Evolutionary conservation across 352 stramenopile genomes (phyloP).

Genomic region (Globisporangium radiosum): DNA sequence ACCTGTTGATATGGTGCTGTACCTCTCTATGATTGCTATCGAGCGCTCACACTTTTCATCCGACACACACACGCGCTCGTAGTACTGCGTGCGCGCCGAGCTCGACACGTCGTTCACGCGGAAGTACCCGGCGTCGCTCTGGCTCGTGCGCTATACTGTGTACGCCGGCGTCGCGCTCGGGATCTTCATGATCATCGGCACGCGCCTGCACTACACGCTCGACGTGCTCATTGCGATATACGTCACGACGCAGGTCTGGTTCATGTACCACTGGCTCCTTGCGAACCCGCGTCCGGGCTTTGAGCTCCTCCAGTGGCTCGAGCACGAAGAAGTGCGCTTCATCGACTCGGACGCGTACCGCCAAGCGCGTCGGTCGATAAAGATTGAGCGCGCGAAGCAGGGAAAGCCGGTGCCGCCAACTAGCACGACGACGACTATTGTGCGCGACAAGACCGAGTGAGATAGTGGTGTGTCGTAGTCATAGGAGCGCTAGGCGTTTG

Average conservation of each 20-base stretch:
- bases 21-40: not conserved
- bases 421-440: too few relatives aligned
- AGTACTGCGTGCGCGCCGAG: slow-evolving; percentile 54
- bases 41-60: not conserved
- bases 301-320: slow-evolving; percentile 66
- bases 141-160: slow-evolving; percentile 78
- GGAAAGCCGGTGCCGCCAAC: too few relatives aligned
- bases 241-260: slow-evolving; percentile 81
- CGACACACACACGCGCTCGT: not conserved
- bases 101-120: slow-evolving; percentile 85
- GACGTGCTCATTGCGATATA: slow-evolving; percentile 84
- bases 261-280: slow-evolving; percentile 72
- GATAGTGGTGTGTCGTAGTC: too few relatives aligned
- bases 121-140: slow-evolving; percentile 59
- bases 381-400: too few relatives aligned
- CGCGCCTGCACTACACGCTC: slow-evolving; percentile 81
- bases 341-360: slow-evolving; percentile 74
- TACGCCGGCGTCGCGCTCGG: slow-evolving; percentile 57
- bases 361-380: slow-evolving; percentile 45
- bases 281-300: slow-evolving; percentile 37
- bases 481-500: too few relatives aligned
- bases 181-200: slow-evolving; percentile 81
- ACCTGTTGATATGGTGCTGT: not conserved
- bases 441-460: too few relatives aligned
- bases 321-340: slow-evolving; percentile 70